phyloP scores from a whole-genome alignment of 306 rosid genomes.

The Dalbergia cultrata region DNA sequence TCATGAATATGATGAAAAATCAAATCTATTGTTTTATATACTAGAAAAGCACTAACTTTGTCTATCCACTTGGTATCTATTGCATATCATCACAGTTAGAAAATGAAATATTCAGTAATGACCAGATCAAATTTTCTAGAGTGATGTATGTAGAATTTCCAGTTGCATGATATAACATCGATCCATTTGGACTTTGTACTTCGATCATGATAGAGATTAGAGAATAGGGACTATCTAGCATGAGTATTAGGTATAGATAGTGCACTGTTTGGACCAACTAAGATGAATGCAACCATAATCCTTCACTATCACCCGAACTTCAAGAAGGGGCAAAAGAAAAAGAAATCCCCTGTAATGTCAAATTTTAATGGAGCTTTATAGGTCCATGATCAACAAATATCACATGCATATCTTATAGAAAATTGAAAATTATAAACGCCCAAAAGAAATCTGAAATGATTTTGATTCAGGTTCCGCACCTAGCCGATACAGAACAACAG shows the following conservation, averaged over 20 bases:
- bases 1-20: too few species aligned
- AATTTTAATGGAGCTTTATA: neutral
- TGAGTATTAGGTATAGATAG: slow-evolving; percentile 25
- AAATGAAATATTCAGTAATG: neutral
- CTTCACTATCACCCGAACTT: neutral
- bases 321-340: neutral
- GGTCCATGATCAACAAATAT: neutral
- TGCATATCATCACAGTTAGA: neutral
- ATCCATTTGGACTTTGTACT: neutral
- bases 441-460: neutral
- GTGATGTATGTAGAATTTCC: neutral
- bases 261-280: neutral
- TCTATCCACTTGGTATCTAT: neutral
- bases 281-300: neutral
- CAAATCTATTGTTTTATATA: too few species aligned
- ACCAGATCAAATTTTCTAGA: neutral
- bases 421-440: neutral
- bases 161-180: slow-evolving; percentile 7
- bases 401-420: slow-evolving; percentile 7
- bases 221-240: neutral
- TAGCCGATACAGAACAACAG: too few species aligned
- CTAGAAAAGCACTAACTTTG: neutral
- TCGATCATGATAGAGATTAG: neutral
- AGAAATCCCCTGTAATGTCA: neutral
- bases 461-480: neutral